phyloP scores from a whole-genome alignment of 2,329 filamentous ascomycete genomes.

The Purpureocillium lavendulum region DNA sequence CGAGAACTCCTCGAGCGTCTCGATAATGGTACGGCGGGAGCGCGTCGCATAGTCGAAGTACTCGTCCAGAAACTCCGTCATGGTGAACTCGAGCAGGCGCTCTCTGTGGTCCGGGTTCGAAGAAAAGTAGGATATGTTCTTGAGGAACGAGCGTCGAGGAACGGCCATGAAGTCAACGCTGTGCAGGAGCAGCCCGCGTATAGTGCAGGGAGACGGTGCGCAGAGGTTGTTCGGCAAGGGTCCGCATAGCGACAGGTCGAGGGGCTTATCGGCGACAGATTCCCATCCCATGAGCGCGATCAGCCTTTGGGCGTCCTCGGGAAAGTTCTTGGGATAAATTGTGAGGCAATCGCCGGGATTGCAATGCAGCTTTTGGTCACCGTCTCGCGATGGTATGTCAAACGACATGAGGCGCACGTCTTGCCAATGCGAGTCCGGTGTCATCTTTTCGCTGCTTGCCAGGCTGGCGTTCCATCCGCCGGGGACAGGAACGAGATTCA shows the following conservation, averaged over 20 bases:
- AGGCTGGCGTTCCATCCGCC: slow-evolving; percentile 50
- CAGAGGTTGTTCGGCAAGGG: slow-evolving; percentile 26
- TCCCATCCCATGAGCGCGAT: slow-evolving; percentile 75
- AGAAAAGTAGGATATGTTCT: slow-evolving; percentile 68
- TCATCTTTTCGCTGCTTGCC: slow-evolving; percentile 61
- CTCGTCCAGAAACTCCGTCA: slow-evolving; percentile 75
- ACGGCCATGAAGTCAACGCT: slow-evolving; percentile 87
- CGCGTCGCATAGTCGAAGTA: slow-evolving; percentile 94
- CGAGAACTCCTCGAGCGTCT: slow-evolving; percentile 85
- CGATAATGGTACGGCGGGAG: slow-evolving; percentile 80
- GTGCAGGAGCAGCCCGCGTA: slow-evolving; percentile 70
- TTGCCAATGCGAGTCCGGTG: slow-evolving; percentile 75
- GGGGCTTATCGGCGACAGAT: slow-evolving; percentile 57
- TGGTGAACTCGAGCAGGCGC: slow-evolving; percentile 74
- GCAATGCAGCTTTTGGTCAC: slow-evolving; percentile 22
- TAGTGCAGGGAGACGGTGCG: slow-evolving; percentile 41
- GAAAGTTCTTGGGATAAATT: slow-evolving; percentile 82
- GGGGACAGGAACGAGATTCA: slow-evolving; percentile 45
- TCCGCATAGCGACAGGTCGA: slow-evolving; percentile 39
- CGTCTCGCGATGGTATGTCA: slow-evolving; percentile 24
- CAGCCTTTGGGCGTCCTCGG: slow-evolving; percentile 68
- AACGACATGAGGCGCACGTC: slow-evolving; percentile 80
- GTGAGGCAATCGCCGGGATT: slow-evolving; percentile 73
- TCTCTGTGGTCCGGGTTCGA: slow-evolving; percentile 65
- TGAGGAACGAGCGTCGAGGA: slow-evolving; percentile 79